Conservation (phyloP, 140 eudicot species). For the Senecio squalidus region DNA sequence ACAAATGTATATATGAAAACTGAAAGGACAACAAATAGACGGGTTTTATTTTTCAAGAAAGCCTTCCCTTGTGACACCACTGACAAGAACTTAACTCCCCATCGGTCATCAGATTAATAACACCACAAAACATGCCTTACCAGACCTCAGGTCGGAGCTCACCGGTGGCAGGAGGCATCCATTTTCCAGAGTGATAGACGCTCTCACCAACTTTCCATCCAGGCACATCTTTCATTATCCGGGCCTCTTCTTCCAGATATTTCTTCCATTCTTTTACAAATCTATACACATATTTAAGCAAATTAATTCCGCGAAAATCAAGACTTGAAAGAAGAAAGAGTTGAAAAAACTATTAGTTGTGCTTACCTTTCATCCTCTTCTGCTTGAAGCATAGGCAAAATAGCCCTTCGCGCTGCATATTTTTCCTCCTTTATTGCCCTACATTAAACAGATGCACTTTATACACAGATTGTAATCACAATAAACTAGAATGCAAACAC, state of each 20-base stretch:
- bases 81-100: constrained; percentile 1
- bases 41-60: constrained; percentile 7
- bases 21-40: background rate
- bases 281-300: constrained; percentile 28
- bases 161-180: constrained; percentile 99
- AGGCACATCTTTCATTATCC: constrained; percentile 98
- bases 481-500: background rate
- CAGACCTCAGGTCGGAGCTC: constrained; percentile 94
- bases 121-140: constrained; percentile 35
- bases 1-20: background rate
- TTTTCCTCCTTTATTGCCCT: constrained; percentile 94
- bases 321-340: background rate
- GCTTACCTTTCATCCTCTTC: constrained; percentile 94
- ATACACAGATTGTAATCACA: background rate
- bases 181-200: constrained; percentile 87
- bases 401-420: constrained; percentile 81
- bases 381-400: constrained; percentile 89
- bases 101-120: background rate
- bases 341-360: background rate
- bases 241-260: constrained; percentile 77
- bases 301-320: background rate
- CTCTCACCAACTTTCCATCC: constrained; percentile 99
- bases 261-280: constrained; percentile 95
- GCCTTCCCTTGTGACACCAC: background rate
- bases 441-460: background rate